Conservation (phyloP, 805 yeast genomes). For the Ogataea wickerhamii region DNA sequence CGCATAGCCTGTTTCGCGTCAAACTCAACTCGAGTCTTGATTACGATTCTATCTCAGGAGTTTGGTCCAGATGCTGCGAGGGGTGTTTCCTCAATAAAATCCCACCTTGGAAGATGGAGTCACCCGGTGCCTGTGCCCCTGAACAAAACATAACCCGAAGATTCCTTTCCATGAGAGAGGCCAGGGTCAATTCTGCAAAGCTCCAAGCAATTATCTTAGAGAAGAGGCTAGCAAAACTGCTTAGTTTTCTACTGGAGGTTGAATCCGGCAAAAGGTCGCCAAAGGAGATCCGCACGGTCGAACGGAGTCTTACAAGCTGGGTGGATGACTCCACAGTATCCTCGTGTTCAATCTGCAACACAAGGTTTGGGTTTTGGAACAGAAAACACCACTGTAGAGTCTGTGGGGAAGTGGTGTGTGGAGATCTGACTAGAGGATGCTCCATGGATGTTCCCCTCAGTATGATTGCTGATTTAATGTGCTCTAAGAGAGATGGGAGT, state of each 20-base stretch:
- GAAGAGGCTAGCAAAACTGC: conserved; percentile 51
- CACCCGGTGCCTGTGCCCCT: conserved; percentile 7
- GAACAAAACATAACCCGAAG: conserved; percentile 41
- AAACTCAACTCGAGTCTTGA: conserved; percentile 46
- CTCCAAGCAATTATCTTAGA: conserved; percentile 57
- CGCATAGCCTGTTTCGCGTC: conserved; percentile 55
- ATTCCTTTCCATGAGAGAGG: conserved; percentile 42
- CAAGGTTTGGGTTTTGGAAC: conserved; percentile 48
- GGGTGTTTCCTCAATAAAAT: conserved; percentile 49
- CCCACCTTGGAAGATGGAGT: conserved; percentile 11
- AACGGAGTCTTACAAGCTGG: conserved; percentile 60
- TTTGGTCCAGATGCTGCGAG: conserved; percentile 71
- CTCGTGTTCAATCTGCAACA: conserved; percentile 62
- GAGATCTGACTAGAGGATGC: conserved; percentile 57
- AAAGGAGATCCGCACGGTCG: conserved; percentile 33
- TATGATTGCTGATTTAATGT: conserved; percentile 37
- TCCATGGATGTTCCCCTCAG: conserved; percentile 66
- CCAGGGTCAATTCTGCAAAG: conserved; percentile 44
- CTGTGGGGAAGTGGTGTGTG: conserved; percentile 84
- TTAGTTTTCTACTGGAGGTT: conserved; percentile 12
- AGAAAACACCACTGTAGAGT: conserved; percentile 90
- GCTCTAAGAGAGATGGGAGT: conserved; percentile 14
- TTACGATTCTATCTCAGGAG: conserved; percentile 47
- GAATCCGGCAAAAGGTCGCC: conserved; percentile 9
- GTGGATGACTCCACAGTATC: conserved; percentile 44